Base-by-base conservation (phyloP, 768 basidiomycete genomes). In the Hygrocybe coccinea region DNA sequence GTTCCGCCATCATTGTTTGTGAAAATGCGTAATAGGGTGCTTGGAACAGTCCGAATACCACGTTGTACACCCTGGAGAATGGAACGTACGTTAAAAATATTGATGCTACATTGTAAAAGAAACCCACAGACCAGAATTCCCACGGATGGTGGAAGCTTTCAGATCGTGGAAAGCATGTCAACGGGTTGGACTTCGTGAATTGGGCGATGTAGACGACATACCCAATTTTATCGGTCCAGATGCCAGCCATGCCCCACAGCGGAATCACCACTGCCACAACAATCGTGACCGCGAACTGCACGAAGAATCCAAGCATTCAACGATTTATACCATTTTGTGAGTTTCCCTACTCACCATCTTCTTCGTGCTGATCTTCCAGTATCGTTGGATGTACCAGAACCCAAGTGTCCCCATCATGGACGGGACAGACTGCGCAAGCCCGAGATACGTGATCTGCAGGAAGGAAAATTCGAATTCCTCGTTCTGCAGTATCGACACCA, bases 1-100 rank as follows among this genome's bases (percentile, higher is more conserved):
- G 79, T 67, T 94, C 91, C 1, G 88, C 87, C 88, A 91, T 91
- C 86, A 89, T 87, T 0, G 87, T 90, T 65, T 89, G 85, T 2
- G 89, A 83, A 65, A 87, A 90, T 1, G 91, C 88, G 65, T 89
- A 93, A 70, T 91, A 94, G 0, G 91, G 91, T 1, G 87, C 87
- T 72, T 91, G 87, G 76, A 90, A 90, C 8, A 91, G 69, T 11
- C 89, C 89, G 61, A 86, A 89, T 2, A 91, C 69, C 48, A 89
- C 75, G 56, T 90, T 91, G 71, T 91, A 92, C 4, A 81, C 83
- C 85, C 86, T 87, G 57, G 21, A 24, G 19, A 45, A 38, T 38
- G 37, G 37, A n/a, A n/a, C 29, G 8, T 29, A 4, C 21, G 21
- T 46, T 6, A 46, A 22, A 22, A 17, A 22, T 19, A 11, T 7